Conservation (phyloP, 164 flowering plant species). For the Magnolia officinalis region DNA sequence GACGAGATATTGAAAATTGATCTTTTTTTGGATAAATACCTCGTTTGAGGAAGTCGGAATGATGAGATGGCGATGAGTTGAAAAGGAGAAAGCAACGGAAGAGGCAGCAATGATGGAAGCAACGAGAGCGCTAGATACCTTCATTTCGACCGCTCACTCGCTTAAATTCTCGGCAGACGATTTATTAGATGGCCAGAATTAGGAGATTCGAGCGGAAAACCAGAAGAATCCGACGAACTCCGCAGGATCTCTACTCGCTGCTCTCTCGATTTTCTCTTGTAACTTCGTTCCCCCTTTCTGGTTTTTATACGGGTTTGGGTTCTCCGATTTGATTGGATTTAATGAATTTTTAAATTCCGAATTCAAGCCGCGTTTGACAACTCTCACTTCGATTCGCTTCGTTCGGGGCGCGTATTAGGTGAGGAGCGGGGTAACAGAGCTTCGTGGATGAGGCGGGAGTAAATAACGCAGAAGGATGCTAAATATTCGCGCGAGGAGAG, state of each 20-base stretch:
- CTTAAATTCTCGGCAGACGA: background rate
- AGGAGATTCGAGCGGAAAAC: background rate
- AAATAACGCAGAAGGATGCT: no score
- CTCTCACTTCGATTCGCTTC: background rate
- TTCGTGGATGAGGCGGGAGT: no score
- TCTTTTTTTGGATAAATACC: background rate
- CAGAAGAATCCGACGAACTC: slow-evolving; percentile 1
- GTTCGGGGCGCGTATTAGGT: background rate
- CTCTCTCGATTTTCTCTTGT: background rate
- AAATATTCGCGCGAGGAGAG: no score
- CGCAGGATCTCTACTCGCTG: slow-evolving; percentile 1
- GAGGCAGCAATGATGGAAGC: slow-evolving; percentile 2
- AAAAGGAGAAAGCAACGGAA: background rate
- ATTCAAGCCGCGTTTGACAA: background rate
- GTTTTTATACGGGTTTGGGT: background rate
- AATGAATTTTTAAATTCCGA: background rate
- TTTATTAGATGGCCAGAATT: background rate
- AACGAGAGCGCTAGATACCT: slow-evolving; percentile 6
- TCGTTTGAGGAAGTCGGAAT: background rate
- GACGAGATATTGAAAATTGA: background rate
- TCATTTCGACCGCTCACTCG: slow-evolving; percentile 2
- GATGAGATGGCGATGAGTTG: background rate
- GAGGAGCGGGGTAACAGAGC: background rate
- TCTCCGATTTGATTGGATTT: background rate
- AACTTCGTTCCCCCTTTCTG: background rate